phyloP scores from a whole-genome alignment of 345 rosid species.

The Eucalyptus dawsonii region DNA sequence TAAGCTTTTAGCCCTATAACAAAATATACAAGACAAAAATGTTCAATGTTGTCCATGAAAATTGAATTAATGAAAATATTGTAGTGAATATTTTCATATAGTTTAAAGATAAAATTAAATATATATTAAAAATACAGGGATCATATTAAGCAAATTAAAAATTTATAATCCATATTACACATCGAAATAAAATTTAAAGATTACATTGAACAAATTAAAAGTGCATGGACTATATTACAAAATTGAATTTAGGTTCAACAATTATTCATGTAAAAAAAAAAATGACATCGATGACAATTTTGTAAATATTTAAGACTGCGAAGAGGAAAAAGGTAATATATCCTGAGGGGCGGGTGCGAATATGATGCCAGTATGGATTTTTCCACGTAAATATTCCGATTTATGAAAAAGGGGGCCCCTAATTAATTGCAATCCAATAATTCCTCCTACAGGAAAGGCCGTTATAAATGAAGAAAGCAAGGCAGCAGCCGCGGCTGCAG shows the following conservation, averaged over 20 bases:
- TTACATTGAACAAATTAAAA: accelerated
- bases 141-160: too few relatives aligned
- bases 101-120: accelerated
- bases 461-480: neutral
- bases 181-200: accelerated
- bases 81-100: too few relatives aligned
- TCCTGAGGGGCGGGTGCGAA: neutral
- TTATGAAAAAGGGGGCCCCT: neutral
- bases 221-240: accelerated
- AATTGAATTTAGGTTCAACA: too few relatives aligned
- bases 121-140: accelerated
- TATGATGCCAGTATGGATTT: neutral
- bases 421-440: neutral
- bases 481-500: neutral
- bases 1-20: neutral
- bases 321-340: neutral
- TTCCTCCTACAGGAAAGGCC: neutral
- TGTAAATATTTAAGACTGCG: too few relatives aligned
- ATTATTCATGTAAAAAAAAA: too few relatives aligned
- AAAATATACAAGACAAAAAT: too few relatives aligned
- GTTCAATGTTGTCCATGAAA: neutral
- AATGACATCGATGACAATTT: too few relatives aligned
- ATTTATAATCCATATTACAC: accelerated
- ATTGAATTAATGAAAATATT: accelerated
- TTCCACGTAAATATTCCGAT: neutral